These are phyloP conservation scores for Abrus pulchellus DNA, from an alignment of 306 rosid species.

Conservation along the genomic window DNA sequence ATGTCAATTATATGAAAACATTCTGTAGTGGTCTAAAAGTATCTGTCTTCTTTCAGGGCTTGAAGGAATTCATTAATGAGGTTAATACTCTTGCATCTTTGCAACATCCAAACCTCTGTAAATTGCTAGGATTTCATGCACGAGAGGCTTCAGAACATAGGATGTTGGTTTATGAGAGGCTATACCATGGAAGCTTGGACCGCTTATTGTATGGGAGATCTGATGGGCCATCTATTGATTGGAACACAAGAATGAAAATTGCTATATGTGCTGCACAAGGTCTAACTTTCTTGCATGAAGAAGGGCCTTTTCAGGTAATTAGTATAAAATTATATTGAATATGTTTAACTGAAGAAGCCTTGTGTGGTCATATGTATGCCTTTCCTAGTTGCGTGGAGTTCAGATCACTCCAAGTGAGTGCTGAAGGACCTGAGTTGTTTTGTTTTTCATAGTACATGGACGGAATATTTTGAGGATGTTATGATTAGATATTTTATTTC, in stretches of 20 bases:
- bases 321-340: conserved; percentile 2
- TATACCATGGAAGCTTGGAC: conserved; percentile 92
- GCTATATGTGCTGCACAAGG: conserved; percentile 96
- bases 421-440: not conserved
- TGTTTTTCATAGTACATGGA: not conserved
- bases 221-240: conserved; percentile 94
- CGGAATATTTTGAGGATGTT: not conserved
- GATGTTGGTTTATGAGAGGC: conserved; percentile 93
- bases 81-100: conserved; percentile 78
- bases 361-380: conserved; percentile 14
- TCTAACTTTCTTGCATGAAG: conserved; percentile 97
- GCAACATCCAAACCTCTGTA: conserved; percentile 98
- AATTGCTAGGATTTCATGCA: conserved; percentile 93
- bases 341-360: not conserved
- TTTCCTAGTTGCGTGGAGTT: conserved; percentile 2
- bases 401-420: conserved; percentile 34
- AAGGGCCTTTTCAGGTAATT: conserved; percentile 99
- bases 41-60: conserved; percentile 66
- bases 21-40: conserved; percentile 37
- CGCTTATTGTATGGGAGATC: conserved; percentile 86
- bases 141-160: conserved; percentile 84
- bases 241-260: conserved; percentile 97
- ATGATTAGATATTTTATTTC: conserved; percentile 24
- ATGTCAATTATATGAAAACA: not conserved
- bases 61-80: conserved; percentile 87